Evolutionary conservation across 805 yeast genomes (phyloP), one percentile per base, ranked within the genome.

Genomic region (Wickerhamomyces bovis): DNA sequence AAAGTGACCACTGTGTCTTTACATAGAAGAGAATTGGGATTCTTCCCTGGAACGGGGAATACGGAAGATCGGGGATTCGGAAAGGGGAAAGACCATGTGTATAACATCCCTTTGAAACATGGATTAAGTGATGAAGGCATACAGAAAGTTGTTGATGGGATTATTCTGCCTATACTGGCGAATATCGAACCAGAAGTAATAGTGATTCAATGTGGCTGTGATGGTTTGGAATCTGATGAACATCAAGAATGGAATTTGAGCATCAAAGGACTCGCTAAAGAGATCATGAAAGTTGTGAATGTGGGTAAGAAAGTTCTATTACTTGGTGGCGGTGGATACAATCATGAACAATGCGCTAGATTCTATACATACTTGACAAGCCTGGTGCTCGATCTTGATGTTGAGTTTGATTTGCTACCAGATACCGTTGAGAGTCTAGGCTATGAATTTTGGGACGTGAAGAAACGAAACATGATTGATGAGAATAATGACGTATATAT

Each of bases 241-340:
- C 77, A 72, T 50, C 65, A 70, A 15, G 85, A 83, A 57, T 85
- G 92, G 92, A 85, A 83, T 59, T 59, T 85, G 46, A 75, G 83
- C 0, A 71, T 80, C 8, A 60, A 63, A 36, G 85, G 83, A 0
- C 67, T 72, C 19, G 72, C 75, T 0, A 25, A 57, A 1, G 63
- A 62, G 6, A 60, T 81, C 5, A 6, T 50, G 22, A 33, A 53
- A 12, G 20, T 75, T 18, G 42, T 72, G 7, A 52, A 45, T 2
- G 47, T 53, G 53, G 55, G 44, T 39, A 60, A 19, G 40, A 80
- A 80, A 0, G 59, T 70, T 0, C 45, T 82, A 44, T 47, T 85
- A 7, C 65, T 85, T 1, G 92, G 92, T 1, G 94, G 94, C 2
- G 94, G 94, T 3, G 94, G 92, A 0, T 85, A 85, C 58, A 78